These are phyloP conservation scores for Setaria italica DNA, from an alignment of 202 grass and related monocot genomes.

Conservation along the genomic window DNA sequence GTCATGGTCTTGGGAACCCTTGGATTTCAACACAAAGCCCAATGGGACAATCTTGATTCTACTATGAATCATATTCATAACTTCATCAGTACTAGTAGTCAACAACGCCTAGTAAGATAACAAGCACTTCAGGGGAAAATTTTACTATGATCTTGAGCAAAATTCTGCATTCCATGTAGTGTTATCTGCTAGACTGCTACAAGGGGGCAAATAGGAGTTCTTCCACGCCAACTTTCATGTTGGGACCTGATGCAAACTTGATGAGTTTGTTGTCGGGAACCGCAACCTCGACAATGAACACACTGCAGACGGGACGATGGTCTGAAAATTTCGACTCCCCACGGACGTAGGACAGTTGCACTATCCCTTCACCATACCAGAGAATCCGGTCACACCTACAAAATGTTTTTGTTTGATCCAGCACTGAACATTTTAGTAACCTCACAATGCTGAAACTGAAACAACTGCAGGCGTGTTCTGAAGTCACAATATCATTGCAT, in stretches of 20 bases:
- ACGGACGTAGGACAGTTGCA: slow-evolving; percentile 72
- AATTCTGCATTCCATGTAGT: slow-evolving; percentile 16
- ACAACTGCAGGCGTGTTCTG: background rate
- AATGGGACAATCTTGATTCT: background rate
- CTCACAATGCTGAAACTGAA: background rate
- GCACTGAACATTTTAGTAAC: background rate
- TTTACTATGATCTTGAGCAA: background rate
- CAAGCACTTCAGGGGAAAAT: background rate
- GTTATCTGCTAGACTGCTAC: background rate
- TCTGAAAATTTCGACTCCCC: slow-evolving; percentile 90
- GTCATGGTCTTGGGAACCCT: background rate
- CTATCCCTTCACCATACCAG: slow-evolving; percentile 79
- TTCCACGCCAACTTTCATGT: slow-evolving; percentile 82
- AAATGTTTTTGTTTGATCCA: background rate
- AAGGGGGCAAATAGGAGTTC: slow-evolving; percentile 46
- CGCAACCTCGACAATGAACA: slow-evolving; percentile 64
- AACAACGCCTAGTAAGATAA: background rate
- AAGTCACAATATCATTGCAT: background rate
- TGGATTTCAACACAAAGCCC: background rate
- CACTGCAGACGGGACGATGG: slow-evolving; percentile 72
- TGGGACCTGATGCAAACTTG: slow-evolving; percentile 48
- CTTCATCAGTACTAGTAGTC: too few relatives aligned
- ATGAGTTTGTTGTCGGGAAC: slow-evolving; percentile 50
- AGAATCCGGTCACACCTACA: slow-evolving; percentile 86
- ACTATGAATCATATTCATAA: too few relatives aligned